Base-by-base conservation (phyloP, 2,329 filamentous ascomycete species). In the Hymenoscyphus albidus region DNA sequence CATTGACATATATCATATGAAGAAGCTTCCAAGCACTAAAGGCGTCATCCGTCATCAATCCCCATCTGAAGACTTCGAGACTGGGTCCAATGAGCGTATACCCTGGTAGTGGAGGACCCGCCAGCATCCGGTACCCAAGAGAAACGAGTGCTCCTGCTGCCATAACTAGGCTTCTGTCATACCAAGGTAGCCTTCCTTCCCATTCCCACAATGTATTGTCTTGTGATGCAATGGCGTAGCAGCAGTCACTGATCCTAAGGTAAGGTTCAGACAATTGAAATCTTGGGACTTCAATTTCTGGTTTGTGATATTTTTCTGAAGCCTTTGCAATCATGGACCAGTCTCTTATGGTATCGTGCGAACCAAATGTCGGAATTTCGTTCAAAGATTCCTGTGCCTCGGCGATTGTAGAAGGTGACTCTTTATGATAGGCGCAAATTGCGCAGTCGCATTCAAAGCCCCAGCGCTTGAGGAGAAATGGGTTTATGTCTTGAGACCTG, bases 361-460 rank as follows among this genome's bases (percentile, higher is more conserved):
- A 27, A 27, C 27, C 27, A 27, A 27, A 27, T 27, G 2, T 2
- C 27, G 27, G 44, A 7, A 51, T 4, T n/a, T n/a, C 0, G 1
- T 27, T 16, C 9, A 51, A 18, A n/a, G 22, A 22, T 27, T 27
- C n/a, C 22, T 16, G 4, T 6, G 9, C 35, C 5, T 51, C 44
- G 44, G 22, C 12, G 44, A 9, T 22, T 22, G 44, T 51, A 6
- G 44, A 22, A n/a, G 18, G n/a, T 38, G 59, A 35, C 5, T 16
- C 44, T 7, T 54, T 16, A 10, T 22, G 7, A 10, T 61, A 22
- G 12, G 12, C 9, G n/a, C 42, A 61, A 5, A 61, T 61, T 16
- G 27, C 42, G 42, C 59, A 54, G 9, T 54, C 31, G 9, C 42
- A 61, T 61, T 61, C 27, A 18, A 61, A 61, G 1, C 40, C 40